Evolutionary conservation across 495 filamentous ascomycete species (phyloP), one percentile per base, ranked within the genome.

Genomic region (Aspergillus bertholletiae): DNA sequence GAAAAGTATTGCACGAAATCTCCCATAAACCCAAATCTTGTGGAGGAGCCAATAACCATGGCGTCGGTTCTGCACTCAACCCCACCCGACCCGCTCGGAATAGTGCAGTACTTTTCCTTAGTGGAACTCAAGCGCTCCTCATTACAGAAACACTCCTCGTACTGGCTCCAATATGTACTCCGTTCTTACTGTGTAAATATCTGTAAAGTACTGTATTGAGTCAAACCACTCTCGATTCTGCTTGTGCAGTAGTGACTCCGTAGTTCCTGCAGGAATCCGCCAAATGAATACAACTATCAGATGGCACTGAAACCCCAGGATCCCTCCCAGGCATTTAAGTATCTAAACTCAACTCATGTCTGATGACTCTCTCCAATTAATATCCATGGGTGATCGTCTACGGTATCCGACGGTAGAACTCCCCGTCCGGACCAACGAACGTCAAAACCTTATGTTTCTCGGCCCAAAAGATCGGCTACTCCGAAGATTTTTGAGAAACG

Each of bases 41-140:
- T 22, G 46, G 46, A 49, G 46, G 46, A 35, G 17, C 46, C 39
- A 43, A 43, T 30, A 49, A 35, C 46, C 46, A 49, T 49, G 46
- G 26, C 28, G 11, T 49, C 46, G 46, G 46, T 49, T 49, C 46
- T 30, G 7, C 28, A 21, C n/a, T 7, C 22, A 5, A 5, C 39
- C 39, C 39, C 39, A 43, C 39, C 20, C 18, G 7, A 43, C 39
- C 39, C 39, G 17, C 39, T 22, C 39, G 39, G 39, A 43, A 43
- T 43, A 12, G 39, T 43, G 39, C 39, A 18, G 39, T 43, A 43
- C 39, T 43, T 43, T 43, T 43, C 18, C 3, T 43, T 43, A 43
- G 39, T 22, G 39, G n/a, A 18, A 22, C 39, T 43, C 15, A 43
- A 17, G 21, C 21, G 20, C 9, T 43, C 39, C 20, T 22, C 2